These are phyloP conservation scores for Trypanosoma vivax DNA, from an alignment of 208 protist species.

Conservation along the genomic window DNA sequence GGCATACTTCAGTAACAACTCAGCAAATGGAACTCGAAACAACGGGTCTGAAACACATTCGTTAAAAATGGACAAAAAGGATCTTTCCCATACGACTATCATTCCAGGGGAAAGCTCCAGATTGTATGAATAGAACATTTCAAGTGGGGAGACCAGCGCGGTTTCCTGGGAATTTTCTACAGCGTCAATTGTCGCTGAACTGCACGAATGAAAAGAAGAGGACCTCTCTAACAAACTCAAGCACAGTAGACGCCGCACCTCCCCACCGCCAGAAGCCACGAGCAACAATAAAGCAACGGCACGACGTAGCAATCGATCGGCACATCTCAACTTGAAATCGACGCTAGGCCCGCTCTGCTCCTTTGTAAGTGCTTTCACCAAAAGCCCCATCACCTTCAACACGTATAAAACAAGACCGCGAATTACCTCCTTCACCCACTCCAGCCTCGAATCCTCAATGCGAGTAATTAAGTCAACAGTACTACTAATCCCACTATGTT, in stretches of 20 bases:
- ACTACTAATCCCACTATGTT: slow-evolving; percentile 31
- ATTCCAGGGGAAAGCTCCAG: background rate
- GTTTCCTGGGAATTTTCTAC: background rate
- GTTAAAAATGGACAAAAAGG: slow-evolving; percentile 9
- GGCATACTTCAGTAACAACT: slow-evolving; percentile 44
- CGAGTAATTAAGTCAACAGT: slow-evolving; percentile 24
- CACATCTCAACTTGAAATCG: background rate
- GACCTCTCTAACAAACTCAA: slow-evolving; percentile 4
- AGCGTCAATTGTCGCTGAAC: background rate
- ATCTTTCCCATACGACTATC: slow-evolving; percentile 12
- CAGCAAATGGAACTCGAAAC: slow-evolving; percentile 46
- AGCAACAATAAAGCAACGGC: background rate
- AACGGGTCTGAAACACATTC: slow-evolving; percentile 33
- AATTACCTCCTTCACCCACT: slow-evolving; percentile 37
- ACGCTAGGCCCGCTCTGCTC: background rate
- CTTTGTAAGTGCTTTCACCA: background rate
- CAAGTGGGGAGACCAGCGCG: slow-evolving; percentile 2
- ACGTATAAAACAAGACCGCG: slow-evolving; percentile 38
- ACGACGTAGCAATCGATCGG: slow-evolving; percentile 16
- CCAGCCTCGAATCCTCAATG: slow-evolving; percentile 13
- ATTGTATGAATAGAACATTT: slow-evolving; percentile 13
- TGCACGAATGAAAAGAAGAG: background rate
- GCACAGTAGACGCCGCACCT: slow-evolving; percentile 11
- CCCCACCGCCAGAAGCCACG: background rate
- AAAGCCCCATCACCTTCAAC: slow-evolving; percentile 27